phyloP scores from a whole-genome alignment of 129 eudicot genomes.

The Heracleum sosnowskyi region DNA sequence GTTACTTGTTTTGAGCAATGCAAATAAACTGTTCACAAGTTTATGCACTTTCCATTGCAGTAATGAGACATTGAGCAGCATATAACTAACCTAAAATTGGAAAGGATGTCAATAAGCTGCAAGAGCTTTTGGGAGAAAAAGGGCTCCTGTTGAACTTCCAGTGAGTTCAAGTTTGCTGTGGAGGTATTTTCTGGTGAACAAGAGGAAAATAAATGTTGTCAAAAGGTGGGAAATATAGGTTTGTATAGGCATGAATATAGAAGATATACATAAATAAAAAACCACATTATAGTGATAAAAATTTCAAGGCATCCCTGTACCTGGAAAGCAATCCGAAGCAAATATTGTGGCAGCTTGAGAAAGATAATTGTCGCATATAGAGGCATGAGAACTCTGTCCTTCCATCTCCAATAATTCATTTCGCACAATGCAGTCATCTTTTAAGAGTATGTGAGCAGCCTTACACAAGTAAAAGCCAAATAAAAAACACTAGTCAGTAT shows the following conservation, averaged over 20 bases:
- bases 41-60: too few species aligned
- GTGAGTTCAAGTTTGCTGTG: conserved; percentile 36
- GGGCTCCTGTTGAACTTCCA: conserved; percentile 54
- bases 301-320: conserved; percentile 25
- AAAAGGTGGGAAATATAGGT: background rate
- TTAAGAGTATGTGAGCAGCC: conserved; percentile 63
- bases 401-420: conserved; percentile 37
- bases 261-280: background rate
- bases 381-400: conserved; percentile 36
- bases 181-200: conserved; percentile 22
- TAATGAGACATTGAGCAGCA: background rate
- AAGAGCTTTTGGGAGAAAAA: conserved; percentile 69
- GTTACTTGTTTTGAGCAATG: background rate
- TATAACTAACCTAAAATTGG: conserved; percentile 59
- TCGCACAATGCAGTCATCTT: conserved; percentile 49
- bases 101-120: conserved; percentile 51
- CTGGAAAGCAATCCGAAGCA: conserved; percentile 41
- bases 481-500: background rate
- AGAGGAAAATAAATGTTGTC: conserved; percentile 14
- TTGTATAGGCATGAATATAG: background rate
- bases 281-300: background rate
- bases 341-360: conserved; percentile 45
- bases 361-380: conserved; percentile 47
- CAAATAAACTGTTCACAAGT: background rate
- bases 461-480: conserved; percentile 17